Evolutionary conservation across 108 stramenopile genomes (phyloP), one percentile per base, ranked within the genome.

Genomic region (Schizochytrium sp.): DNA sequence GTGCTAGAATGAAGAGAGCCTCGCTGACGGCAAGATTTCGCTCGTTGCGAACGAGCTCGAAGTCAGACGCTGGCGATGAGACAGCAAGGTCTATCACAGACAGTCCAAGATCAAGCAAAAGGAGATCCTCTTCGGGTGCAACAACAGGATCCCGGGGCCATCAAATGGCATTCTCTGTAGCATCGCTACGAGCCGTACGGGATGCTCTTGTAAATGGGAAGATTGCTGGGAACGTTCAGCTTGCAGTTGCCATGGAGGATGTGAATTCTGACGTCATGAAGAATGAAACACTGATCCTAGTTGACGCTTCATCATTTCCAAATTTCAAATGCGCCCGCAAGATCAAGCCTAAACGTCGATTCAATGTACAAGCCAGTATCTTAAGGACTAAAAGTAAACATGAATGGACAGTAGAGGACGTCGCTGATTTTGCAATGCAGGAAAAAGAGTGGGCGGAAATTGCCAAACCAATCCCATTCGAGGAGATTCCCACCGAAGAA

Each of bases 331-430:
- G 64, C 28, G 64, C 64, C 64, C 40, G 44, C 2, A 69, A 44
- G 15, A 44, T 44, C 42, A 38, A 44, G 64, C 64, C 64, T 44
- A 69, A 69, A 44, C 64, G 64, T 7, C 64, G 64, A 38, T 44
- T 69, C 64, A 69, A 7, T 7, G 64, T 69, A 15, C 64, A 69
- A 38, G 64, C 64, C 64, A 69, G 15, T 7, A 44, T 44, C 64
- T 8, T 69, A 7, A 38, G 64, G 42, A 69, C 64, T 44, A 69
- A 69, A 44, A 8, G 7, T 8, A 69, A 69, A 44, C 64, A 69
- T 38, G 64, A 69, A 7, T 69, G 64, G 64, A 69, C 64, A 7
- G 42, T 69, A 2, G 64, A 69, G 28, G 64, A 69, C 64, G 64
- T 69, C 42, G 64, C 64, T 69, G 64, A 69, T 44, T 69, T 69